Conservation (phyloP, 495 filamentous ascomycete species). For the Aspergillus funiculosus region DNA sequence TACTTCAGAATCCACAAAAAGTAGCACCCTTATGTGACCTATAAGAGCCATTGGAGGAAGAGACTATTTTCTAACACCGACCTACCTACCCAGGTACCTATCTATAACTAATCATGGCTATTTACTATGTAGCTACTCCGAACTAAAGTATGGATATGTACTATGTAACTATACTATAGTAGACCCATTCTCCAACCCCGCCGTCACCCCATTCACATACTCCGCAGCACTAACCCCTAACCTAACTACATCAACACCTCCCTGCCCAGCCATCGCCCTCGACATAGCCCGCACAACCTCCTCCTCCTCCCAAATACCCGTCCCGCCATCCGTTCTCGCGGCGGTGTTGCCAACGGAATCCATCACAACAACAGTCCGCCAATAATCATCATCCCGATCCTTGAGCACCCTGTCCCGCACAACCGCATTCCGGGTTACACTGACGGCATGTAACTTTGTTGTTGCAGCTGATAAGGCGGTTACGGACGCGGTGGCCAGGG, state of each 20-base stretch:
- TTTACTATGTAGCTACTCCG: too few species aligned
- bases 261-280: conserved; percentile 40
- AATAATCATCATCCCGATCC: conserved; percentile 51
- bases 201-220: conserved; percentile 40
- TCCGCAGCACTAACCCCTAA: conserved; percentile 42
- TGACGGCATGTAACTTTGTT: conserved; percentile 49
- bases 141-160: too few species aligned
- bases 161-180: conserved; percentile 3
- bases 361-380: conserved; percentile 45
- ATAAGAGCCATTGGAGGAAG: too few species aligned
- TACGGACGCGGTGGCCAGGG: conserved; percentile 36
- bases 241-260: conserved; percentile 44
- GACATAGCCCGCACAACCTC: conserved; percentile 53
- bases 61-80: too few species aligned
- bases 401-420: conserved; percentile 52
- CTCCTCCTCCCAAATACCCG: conserved; percentile 48
- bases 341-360: conserved; percentile 27
- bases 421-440: conserved; percentile 52
- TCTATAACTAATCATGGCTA: not conserved
- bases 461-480: conserved; percentile 39
- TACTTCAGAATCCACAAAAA: too few species aligned
- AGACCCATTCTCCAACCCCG: conserved; percentile 32
- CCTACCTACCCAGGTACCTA: not conserved
- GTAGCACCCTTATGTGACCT: too few species aligned
- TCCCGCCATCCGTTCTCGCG: conserved; percentile 24